Percentiles rank a stretch among this genome's conserved stretches.
Conservation (phyloP, 78 protist species). For the Protostelium mycophagum region DNA sequence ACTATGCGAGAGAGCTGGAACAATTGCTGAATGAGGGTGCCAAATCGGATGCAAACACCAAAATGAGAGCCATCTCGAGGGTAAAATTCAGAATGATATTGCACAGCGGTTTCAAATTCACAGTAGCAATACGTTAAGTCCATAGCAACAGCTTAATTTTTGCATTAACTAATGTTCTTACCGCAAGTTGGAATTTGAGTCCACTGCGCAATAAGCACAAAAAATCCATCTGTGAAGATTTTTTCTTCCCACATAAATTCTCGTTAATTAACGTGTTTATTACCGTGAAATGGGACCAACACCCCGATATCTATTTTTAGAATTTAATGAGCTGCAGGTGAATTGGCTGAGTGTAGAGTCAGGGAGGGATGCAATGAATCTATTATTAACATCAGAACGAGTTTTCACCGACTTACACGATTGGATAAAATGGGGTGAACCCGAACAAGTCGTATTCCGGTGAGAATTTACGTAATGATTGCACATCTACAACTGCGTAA, state of each 20-base stretch:
- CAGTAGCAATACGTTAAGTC: too few relatives aligned
- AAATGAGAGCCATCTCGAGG: slow-evolving; percentile 6
- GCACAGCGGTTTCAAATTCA: too few relatives aligned
- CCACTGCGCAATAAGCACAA: too few relatives aligned
- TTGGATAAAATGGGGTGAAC: slow-evolving; percentile 15
- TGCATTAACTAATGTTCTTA: too few relatives aligned
- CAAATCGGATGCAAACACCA: slow-evolving; percentile 1
- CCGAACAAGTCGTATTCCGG: slow-evolving; percentile 17
- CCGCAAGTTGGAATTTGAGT: too few relatives aligned
- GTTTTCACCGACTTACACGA: slow-evolving; percentile 13
- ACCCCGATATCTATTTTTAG: background rate
- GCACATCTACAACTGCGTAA: too few relatives aligned
- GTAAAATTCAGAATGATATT: too few relatives aligned
- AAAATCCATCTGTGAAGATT: too few relatives aligned
- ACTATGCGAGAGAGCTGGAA: background rate
- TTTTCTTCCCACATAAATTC: too few relatives aligned
- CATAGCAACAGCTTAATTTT: too few relatives aligned
- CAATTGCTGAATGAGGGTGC: background rate
- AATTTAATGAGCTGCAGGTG: background rate
- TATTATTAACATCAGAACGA: slow-evolving; percentile 6
- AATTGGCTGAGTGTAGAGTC: slow-evolving; percentile 8
- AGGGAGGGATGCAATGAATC: slow-evolving; percentile 13
- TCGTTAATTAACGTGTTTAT: too few relatives aligned
- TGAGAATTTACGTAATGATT: background rate
- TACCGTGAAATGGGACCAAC: too few relatives aligned